Conservation (phyloP, 225 moss, liverwort and hornwort genomes). For the Takakia lepidozioides region DNA sequence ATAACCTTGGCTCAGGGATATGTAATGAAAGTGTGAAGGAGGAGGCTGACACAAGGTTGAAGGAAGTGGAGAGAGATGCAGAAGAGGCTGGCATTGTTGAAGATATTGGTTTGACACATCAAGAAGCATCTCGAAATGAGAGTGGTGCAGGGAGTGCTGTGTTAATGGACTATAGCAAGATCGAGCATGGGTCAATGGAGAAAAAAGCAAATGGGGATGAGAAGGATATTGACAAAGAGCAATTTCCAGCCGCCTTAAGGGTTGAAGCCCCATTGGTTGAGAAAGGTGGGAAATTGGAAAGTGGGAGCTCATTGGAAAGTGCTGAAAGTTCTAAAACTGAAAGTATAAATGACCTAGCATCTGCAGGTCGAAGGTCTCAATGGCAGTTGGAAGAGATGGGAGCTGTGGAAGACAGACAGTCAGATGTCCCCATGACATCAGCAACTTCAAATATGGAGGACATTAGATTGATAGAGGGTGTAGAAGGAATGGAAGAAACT, state of each 20-base stretch:
- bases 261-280: background rate
- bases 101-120: background rate
- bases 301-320: background rate
- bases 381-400: background rate
- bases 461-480: background rate
- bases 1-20: background rate
- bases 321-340: constrained; percentile 2
- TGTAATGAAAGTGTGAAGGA: too few species aligned
- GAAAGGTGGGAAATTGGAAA: constrained; percentile 1
- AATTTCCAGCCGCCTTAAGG: constrained; percentile 1
- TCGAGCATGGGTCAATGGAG: background rate
- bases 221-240: constrained; percentile 12
- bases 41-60: background rate
- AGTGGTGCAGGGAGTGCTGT: background rate
- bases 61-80: background rate
- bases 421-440: background rate
- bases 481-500: background rate
- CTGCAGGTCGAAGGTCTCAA: background rate
- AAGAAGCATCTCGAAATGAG: background rate
- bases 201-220: constrained; percentile 1
- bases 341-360: constrained; percentile 1
- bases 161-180: background rate
- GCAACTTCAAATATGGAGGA: background rate
- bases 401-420: constrained; percentile 1
- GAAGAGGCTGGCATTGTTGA: background rate